Percentiles rank a stretch among this genome's conserved stretches.
These are phyloP conservation scores for Rhizoclosmatium sp. DNA, from an alignment of 192 early-diverging fungal species.

Conservation along the genomic window DNA sequence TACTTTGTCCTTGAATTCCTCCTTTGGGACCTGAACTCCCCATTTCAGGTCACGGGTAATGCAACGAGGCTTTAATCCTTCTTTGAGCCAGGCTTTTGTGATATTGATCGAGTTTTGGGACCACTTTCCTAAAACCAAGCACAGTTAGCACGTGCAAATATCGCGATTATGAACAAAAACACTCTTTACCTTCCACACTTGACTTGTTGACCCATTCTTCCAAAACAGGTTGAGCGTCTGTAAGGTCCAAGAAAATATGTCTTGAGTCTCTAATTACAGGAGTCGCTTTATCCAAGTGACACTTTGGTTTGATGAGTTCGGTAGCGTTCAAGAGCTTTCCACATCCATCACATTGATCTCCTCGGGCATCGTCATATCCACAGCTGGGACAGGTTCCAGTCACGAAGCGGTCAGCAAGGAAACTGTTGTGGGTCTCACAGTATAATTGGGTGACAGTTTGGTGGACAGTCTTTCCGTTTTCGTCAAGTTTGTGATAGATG, in stretches of 20 bases:
- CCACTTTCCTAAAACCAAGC: constrained; percentile 69
- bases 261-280: constrained; percentile 84
- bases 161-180: constrained; percentile 1
- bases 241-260: constrained; percentile 92
- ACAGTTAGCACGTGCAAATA: constrained; percentile 5
- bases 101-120: constrained; percentile 86
- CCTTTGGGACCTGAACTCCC: constrained; percentile 92
- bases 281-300: constrained; percentile 87
- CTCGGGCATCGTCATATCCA: constrained; percentile 78
- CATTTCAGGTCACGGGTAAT: constrained; percentile 99
- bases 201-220: constrained; percentile 80
- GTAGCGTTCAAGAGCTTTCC: constrained; percentile 89
- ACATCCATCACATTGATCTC: constrained; percentile 98
- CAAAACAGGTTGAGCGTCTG: constrained; percentile 73
- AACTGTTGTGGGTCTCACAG: constrained; percentile 87
- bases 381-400: constrained; percentile 96
- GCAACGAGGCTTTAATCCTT: constrained; percentile 90
- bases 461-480: constrained; percentile 76
- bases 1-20: constrained; percentile 87
- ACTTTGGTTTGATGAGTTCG: constrained; percentile 92
- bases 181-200: constrained; percentile 64
- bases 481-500: constrained; percentile 79
- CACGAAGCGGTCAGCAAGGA: constrained; percentile 97
- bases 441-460: constrained; percentile 87
- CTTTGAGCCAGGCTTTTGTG: constrained; percentile 91